These are phyloP conservation scores for Penicillium angulare DNA, from an alignment of 495 filamentous ascomycete genomes.

Conservation along the genomic window DNA sequence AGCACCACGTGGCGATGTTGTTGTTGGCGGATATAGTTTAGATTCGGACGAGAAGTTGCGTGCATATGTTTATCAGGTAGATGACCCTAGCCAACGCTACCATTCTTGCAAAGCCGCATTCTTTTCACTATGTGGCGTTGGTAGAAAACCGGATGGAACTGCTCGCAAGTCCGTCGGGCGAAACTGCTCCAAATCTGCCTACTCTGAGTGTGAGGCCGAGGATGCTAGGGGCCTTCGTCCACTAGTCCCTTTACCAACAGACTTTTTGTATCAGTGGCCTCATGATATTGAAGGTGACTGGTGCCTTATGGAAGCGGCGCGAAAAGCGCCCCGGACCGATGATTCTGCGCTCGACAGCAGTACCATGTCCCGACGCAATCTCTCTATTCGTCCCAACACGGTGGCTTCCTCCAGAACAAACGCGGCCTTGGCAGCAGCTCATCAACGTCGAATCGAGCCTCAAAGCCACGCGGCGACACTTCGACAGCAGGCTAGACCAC, in stretches of 20 bases:
- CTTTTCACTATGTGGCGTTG: conserved; percentile 52
- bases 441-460: conserved; percentile 39
- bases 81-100: conserved; percentile 40
- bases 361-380: conserved; percentile 30
- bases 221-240: conserved; percentile 69
- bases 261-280: conserved; percentile 62
- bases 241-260: conserved; percentile 63
- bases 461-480: conserved; percentile 50
- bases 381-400: conserved; percentile 25
- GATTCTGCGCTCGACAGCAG: conserved; percentile 32
- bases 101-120: conserved; percentile 45
- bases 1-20: conserved; percentile 47
- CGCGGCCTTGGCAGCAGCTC: conserved; percentile 41
- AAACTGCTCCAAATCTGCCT: conserved; percentile 54
- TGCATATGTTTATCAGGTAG: conserved; percentile 39
- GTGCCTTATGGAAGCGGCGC: conserved; percentile 35
- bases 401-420: conserved; percentile 37
- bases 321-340: conserved; percentile 25
- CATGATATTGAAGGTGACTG: conserved; percentile 40
- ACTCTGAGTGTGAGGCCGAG: conserved; percentile 68
- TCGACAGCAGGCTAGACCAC: conserved; percentile 43
- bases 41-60: conserved; percentile 45
- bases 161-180: conserved; percentile 41
- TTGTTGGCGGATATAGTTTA: conserved; percentile 45
- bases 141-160: conserved; percentile 43